Percentiles rank a stretch among this genome's conserved stretches.
These are phyloP conservation scores for Tylopilus felleus DNA, from an alignment of 768 basidiomycete genomes.

Conservation along the genomic window DNA sequence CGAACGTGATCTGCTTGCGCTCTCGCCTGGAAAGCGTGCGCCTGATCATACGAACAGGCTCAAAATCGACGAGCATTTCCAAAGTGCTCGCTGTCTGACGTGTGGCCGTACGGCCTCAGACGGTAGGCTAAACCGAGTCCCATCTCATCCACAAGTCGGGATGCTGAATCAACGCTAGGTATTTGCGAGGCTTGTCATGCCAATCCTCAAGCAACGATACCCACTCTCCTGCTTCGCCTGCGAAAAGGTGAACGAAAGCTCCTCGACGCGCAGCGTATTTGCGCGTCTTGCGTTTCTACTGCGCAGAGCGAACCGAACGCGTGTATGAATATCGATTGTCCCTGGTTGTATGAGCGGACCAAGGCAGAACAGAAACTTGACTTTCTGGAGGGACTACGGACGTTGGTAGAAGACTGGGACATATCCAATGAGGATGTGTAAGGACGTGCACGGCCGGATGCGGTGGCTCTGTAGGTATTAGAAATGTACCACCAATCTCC, in stretches of 20 bases:
- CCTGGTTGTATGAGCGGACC: slow-evolving; percentile 72
- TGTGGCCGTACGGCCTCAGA: slow-evolving; percentile 57
- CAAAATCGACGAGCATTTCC: slow-evolving; percentile 76
- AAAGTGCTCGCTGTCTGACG: slow-evolving; percentile 59
- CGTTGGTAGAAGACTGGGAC: slow-evolving; percentile 30
- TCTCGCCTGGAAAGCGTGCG: slow-evolving; percentile 37
- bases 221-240: slow-evolving; percentile 52
- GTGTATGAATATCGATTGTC: slow-evolving; percentile 87
- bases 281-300: slow-evolving; percentile 62
- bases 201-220: slow-evolving; percentile 51
- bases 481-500: no score
- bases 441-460: neutral
- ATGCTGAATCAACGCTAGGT: slow-evolving; percentile 32
- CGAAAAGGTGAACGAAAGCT: slow-evolving; percentile 54
- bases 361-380: slow-evolving; percentile 46
- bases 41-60: slow-evolving; percentile 33
- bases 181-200: slow-evolving; percentile 63
- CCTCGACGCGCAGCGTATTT: slow-evolving; percentile 60
- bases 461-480: neutral
- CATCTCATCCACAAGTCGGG: neutral
- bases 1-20: slow-evolving; percentile 33
- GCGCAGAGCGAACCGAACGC: slow-evolving; percentile 55
- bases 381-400: slow-evolving; percentile 28
- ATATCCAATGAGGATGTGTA: neutral
- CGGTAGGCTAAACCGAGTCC: slow-evolving; percentile 37